Evolutionary conservation across 805 yeast genomes (phyloP), one percentile per base, ranked within the genome.

Genomic region (Candida insectorum): DNA sequence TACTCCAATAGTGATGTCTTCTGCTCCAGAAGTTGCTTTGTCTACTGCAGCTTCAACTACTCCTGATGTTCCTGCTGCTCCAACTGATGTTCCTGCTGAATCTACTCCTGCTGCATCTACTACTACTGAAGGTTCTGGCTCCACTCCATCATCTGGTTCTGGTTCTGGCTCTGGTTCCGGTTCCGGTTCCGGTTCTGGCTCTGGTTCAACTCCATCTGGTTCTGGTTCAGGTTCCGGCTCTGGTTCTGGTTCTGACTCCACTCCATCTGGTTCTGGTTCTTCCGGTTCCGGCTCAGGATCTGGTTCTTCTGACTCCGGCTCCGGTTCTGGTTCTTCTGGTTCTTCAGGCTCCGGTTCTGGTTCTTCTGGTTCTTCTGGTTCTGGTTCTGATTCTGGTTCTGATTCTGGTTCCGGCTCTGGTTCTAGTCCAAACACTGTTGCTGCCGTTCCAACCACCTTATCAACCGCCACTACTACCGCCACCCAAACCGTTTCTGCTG

Each of bases 291-390:
- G 8, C 18, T 14, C 29, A 11, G 29, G 16, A 14, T 14, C 22
- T n/a, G 15, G 24, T 13, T 11, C 23, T 20, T 47, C 58, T 24
- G 62, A 49, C 24, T 44, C 52, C 33, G 48, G 43, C 19, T 48
- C 59, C 23, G 61, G 49, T 24, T 60, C 65, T 34, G 67, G 64
- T 35, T 33, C 34, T 31, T 39, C 49, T 21, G 40, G 40, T 16
- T 39, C 22, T 16, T 7, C 7, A 8, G 22, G 18, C 23, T 13
- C 11, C 18, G 28, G 17, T 26, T n/a, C 17, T 16, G 15, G 19
- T 16, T 16, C 21, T 17, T 15, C 16, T 18, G 22, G 24, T 18
- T 14, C 33, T 16, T 9, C 12, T 17, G 32, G 18, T 14, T 29
- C 32, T 14, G 32, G 32, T 15, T 15, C 16, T 18, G 22, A 17